phyloP scores from a whole-genome alignment of 2,329 filamentous ascomycete species.

The Colletotrichum orchidophilum region DNA sequence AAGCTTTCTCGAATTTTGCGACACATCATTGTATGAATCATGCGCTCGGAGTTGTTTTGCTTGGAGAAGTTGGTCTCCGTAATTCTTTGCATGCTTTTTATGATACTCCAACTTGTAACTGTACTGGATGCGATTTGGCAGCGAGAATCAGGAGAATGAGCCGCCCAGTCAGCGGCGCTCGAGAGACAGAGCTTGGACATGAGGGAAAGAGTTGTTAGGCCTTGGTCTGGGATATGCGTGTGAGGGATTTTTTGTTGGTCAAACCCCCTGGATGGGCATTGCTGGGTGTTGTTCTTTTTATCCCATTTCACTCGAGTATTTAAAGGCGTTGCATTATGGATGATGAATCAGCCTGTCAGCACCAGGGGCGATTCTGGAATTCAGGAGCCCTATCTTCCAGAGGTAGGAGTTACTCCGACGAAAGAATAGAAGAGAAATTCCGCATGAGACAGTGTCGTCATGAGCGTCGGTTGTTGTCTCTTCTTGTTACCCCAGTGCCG shows the following conservation, averaged over 20 bases:
- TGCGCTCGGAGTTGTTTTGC: slow-evolving; percentile 2
- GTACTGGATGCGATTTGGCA: slow-evolving; percentile 5
- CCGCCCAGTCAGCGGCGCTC: not conserved
- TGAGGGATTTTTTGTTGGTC: slow-evolving; percentile 11
- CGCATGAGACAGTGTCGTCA: not conserved
- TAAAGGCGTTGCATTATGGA: slow-evolving; percentile 14
- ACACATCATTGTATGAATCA: slow-evolving; percentile 9
- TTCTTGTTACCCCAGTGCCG: not conserved
- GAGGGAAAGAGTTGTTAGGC: not conserved
- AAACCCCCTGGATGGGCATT: slow-evolving; percentile 18
- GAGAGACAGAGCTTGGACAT: not conserved
- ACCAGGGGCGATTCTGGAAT: not conserved
- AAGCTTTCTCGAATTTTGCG: not conserved
- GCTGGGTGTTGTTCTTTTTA: not conserved
- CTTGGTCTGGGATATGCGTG: not conserved
- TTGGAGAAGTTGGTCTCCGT: not conserved
- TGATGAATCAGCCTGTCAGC: not conserved
- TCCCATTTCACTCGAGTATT: not conserved
- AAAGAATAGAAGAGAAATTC: not conserved
- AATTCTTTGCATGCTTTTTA: slow-evolving; percentile 6
- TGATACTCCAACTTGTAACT: slow-evolving; percentile 27
- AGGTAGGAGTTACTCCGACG: not conserved
- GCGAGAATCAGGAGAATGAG: not conserved
- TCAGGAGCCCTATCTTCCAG: not conserved
- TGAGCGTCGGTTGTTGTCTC: not conserved